phyloP scores from a whole-genome alignment of 2,329 filamentous ascomycete species.

The Magnaporthales sp. region DNA sequence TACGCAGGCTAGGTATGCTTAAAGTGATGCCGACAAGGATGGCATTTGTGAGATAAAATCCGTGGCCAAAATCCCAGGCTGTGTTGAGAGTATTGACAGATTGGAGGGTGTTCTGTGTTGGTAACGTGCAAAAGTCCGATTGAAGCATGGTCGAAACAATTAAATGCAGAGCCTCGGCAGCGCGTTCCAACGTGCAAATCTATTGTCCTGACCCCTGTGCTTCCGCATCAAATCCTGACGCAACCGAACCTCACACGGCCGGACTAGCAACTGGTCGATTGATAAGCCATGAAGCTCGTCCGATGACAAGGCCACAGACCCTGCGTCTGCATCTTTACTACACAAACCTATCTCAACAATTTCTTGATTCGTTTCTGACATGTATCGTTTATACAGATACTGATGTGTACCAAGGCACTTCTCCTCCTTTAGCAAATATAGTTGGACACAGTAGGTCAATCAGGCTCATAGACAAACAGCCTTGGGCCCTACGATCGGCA shows the following conservation, averaged over 20 bases:
- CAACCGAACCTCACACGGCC: background rate
- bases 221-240: background rate
- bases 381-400: background rate
- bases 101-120: background rate
- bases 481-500: background rate
- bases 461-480: background rate
- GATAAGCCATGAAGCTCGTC: background rate
- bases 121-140: background rate
- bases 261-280: background rate
- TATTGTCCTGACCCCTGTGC: background rate
- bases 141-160: background rate
- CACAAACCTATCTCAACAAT: background rate
- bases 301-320: background rate
- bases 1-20: no score
- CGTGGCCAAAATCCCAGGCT: background rate
- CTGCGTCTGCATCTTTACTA: background rate
- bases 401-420: background rate
- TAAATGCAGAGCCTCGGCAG: background rate
- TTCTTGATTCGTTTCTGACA: background rate
- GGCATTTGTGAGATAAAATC: background rate
- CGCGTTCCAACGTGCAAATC: background rate
- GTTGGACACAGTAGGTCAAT: background rate
- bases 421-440: background rate
- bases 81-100: background rate
- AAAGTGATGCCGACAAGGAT: no score